Base-by-base conservation (phyloP, 306 rosid genomes). In the Pueraria montana region DNA sequence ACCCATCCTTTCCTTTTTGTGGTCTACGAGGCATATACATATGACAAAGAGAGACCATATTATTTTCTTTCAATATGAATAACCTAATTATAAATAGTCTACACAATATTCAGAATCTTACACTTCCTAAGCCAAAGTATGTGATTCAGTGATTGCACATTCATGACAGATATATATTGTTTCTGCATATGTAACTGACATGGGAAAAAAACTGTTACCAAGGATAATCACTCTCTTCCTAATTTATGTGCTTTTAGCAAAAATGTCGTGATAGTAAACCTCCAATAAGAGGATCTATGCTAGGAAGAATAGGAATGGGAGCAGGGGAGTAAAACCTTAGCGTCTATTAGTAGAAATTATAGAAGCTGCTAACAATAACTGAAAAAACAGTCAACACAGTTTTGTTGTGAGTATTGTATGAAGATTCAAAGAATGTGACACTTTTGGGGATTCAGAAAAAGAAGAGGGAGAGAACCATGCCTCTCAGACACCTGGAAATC, bases 1-100 rank as follows among this genome's bases (percentile, higher is more conserved):
- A 95, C 87, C 99, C 99, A 93, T 11, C 99, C 98, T 83, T 91
- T 93, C 80, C 98, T 87, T 77, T 93, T 93, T 17, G 99, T 95
- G 55, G 94, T 91, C 98, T 95, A 84, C 90, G 73, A 74, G 80
- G 50, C 61, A 78, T 34, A 76, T 3, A 65, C 17, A 58, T 24
- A 82, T 23, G 38, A 53, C 16, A 55, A 49, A 66, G 66, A 72
- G 82, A 67, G 56, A 69, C 61, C 23, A 7, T 74, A 63, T 34
- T 26, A 48, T 23, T 75, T 80, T 74, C 48, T 30, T 72, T 78
- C 27, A 38, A 61, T 59, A 76, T 18, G 50, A 64, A 72, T 6
- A 68, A 21, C 27, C 52, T 17, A 72, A 45, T 10, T 70, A 68
- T 5, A 68, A 21, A 43, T n/a, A 56, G 53, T 17, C 26, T 45